Percentiles rank a stretch among this genome's conserved stretches.
Conservation (phyloP, 108 stramenopile genomes). For the Aurantiochytrium sp. region DNA sequence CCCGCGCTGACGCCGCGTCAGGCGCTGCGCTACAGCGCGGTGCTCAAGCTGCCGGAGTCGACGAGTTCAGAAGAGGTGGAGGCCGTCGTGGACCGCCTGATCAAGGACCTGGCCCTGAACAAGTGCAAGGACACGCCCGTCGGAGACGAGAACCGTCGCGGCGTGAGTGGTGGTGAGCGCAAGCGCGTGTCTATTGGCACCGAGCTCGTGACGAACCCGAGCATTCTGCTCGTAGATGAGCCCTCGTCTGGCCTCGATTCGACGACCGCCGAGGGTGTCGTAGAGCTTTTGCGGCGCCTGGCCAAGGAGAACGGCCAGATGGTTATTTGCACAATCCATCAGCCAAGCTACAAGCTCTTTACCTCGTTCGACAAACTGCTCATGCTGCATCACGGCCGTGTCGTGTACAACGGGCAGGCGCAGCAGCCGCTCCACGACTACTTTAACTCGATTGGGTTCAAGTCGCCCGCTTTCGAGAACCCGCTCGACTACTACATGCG, state of each 20-base stretch:
- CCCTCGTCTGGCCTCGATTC: conserved; percentile 64
- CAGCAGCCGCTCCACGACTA: conserved; percentile 51
- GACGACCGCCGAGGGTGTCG: conserved; percentile 58
- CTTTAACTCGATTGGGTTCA: conserved; percentile 49
- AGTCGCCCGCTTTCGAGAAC: conserved; percentile 1
- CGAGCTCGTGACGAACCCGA: conserved; percentile 28
- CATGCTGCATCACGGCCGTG: conserved; percentile 66
- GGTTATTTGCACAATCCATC: conserved; percentile 74
- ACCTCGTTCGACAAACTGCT: conserved; percentile 66
- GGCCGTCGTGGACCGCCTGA: background rate
- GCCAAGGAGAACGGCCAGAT: conserved; percentile 38
- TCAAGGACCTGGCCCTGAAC: conserved; percentile 5
- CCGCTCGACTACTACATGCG: conserved; percentile 13
- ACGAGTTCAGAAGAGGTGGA: background rate
- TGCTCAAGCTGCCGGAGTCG: conserved; percentile 6
- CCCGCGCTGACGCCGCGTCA: conserved; percentile 32
- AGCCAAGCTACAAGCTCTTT: conserved; percentile 72
- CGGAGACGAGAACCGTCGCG: conserved; percentile 13
- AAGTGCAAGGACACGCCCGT: background rate
- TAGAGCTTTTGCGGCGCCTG: conserved; percentile 32
- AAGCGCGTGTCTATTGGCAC: conserved; percentile 38
- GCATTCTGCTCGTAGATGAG: conserved; percentile 31
- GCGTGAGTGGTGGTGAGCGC: conserved; percentile 34
- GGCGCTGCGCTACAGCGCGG: conserved; percentile 27
- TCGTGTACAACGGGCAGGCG: conserved; percentile 66